Base-by-base conservation (phyloP, 2,329 filamentous ascomycete genomes). In the Ascochyta lentis region DNA sequence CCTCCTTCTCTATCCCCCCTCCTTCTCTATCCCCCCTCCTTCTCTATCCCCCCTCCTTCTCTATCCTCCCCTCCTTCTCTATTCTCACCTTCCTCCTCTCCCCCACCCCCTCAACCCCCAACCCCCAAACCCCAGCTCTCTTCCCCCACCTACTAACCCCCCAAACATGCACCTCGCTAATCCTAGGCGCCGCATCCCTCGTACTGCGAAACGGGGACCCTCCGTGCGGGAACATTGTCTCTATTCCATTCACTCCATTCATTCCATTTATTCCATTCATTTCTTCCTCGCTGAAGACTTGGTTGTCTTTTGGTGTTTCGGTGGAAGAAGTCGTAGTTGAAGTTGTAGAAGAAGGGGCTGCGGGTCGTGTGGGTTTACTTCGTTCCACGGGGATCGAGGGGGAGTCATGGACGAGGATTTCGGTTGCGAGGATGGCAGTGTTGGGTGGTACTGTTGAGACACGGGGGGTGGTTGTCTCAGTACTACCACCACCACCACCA, bases 131-230 rank as follows among this genome's bases (percentile, higher is more conserved):
- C 3, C 82, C 82, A 39, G 81, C 81, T 61, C 77, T 80, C 73
- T 76, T 81, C 1, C 82, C 83, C 81, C 81, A 84, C 54, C 70
- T 77, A 67, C 79, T 73, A 59, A 80, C 81, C 0, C 82, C 81
- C 83, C 81, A 84, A 39, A 80, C 77, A 77, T 85, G 83, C 60
- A 76, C 78, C 77, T 76, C 81, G 15, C 73, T 72, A 58, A 85
- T 80, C 67, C 79, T 82, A 0, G 82, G 81, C 49, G 83, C 80
- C 38, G 79, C 71, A 49, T 81, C 78, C 26, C 61, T 58, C 45
- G 68, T 65, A 24, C 75, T 80, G 16, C 80, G 68, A 48, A 81
- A 82, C 8, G 80, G 80, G 63, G 78, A 81, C 8, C 76, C 76
- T 9, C 72, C 75, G 65, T 80, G 72, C 43, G 66, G 71, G 57